A percentile compares a stretch with the other conserved stretches of the same genome.
phyloP scores from a whole-genome alignment of 176 grass and related monocot genomes.

The Rhynchospora tenuis region DNA sequence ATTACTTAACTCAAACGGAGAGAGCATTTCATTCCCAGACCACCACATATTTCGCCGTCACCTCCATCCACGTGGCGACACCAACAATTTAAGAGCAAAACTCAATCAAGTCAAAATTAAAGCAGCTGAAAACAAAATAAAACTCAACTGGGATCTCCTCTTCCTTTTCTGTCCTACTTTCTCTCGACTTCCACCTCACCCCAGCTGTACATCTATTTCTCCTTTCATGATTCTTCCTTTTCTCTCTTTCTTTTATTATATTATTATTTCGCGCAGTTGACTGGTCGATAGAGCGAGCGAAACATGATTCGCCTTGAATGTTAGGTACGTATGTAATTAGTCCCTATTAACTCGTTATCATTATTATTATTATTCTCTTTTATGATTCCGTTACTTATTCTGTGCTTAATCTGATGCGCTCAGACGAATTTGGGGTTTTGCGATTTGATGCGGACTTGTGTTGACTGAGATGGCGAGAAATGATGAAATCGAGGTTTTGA shows the following conservation, averaged over 20 bases:
- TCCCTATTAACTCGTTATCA: too few species aligned
- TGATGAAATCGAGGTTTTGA: constrained; percentile 27
- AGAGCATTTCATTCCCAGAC: background rate
- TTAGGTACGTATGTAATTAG: background rate
- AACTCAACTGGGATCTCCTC: background rate
- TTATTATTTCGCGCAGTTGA: background rate
- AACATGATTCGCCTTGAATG: constrained; percentile 4
- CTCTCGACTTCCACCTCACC: background rate
- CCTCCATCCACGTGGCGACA: background rate
- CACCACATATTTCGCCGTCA: background rate
- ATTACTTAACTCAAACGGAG: background rate
- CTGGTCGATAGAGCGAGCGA: background rate
- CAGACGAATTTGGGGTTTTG: background rate
- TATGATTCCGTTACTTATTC: background rate
- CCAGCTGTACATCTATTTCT: background rate
- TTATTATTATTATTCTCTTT: background rate
- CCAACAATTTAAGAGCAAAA: background rate
- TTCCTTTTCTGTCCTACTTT: background rate
- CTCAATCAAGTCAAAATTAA: background rate
- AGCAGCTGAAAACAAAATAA: background rate
- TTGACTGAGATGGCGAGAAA: constrained; percentile 44
- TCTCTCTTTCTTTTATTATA: background rate
- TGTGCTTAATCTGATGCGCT: background rate
- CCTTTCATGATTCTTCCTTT: background rate
- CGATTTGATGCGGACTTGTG: background rate